Percentiles rank a stretch among this genome's conserved stretches.
Conservation (phyloP, 2,329 filamentous ascomycete species). For the Clonostachys chloroleuca region DNA sequence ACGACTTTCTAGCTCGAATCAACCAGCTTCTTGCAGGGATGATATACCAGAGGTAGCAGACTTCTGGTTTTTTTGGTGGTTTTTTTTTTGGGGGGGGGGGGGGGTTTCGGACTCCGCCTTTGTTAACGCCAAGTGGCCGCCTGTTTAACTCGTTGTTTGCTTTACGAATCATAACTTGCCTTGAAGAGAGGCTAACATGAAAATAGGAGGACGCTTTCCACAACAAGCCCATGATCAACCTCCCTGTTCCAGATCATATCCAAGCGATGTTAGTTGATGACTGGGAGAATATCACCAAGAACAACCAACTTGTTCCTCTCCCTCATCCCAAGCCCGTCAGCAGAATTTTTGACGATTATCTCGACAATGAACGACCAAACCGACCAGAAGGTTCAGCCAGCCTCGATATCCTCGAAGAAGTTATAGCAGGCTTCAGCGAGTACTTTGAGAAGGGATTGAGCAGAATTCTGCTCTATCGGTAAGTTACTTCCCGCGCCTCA, state of each 20-base stretch:
- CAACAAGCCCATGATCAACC: conserved; percentile 76
- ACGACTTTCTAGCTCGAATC: too few species aligned
- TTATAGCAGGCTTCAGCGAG: conserved; percentile 78
- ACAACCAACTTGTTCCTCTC: conserved; percentile 81
- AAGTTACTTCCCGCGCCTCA: conserved; percentile 11
- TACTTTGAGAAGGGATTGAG: conserved; percentile 93
- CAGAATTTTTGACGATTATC: conserved; percentile 77
- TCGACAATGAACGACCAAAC: conserved; percentile 62
- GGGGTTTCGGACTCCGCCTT: conserved; percentile 1
- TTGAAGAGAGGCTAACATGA: too few species aligned
- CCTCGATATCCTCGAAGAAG: conserved; percentile 84
- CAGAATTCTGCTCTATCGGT: conserved; percentile 81
- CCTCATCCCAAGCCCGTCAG: conserved; percentile 73
- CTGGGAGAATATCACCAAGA: conserved; percentile 98
- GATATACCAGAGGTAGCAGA: too few species aligned
- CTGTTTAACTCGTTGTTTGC: conserved; percentile 4
- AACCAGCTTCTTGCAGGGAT: too few species aligned
- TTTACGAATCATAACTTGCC: conserved; percentile 8
- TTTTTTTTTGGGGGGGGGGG: too few species aligned
- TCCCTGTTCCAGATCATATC: conserved; percentile 82
- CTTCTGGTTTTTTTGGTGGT: too few species aligned
- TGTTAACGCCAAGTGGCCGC: conserved; percentile 1
- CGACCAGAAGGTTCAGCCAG: conserved; percentile 65
- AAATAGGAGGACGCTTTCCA: conserved; percentile 83
- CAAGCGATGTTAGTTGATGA: conserved; percentile 95